Conservation (phyloP, 305 asterid species). For the Andrographis paniculata region DNA sequence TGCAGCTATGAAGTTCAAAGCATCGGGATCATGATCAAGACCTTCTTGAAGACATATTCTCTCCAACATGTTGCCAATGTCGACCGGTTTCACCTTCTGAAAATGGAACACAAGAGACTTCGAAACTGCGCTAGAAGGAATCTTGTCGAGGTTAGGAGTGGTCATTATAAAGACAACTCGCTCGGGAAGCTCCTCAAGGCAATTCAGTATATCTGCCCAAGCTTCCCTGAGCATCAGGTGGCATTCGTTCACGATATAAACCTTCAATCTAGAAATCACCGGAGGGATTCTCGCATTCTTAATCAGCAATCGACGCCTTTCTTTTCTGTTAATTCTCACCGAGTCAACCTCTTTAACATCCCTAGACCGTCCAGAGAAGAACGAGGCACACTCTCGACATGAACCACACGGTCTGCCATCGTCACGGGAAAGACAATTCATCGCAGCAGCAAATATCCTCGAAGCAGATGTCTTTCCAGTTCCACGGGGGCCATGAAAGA, state of each 20-base stretch:
- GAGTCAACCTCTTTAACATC: constrained; percentile 58
- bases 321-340: constrained; percentile 34
- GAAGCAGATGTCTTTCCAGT: constrained; percentile 78
- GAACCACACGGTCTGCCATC: constrained; percentile 51
- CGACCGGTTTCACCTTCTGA: constrained; percentile 48
- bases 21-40: constrained; percentile 49
- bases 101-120: constrained; percentile 49
- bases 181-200: constrained; percentile 43
- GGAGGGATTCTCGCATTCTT: constrained; percentile 41
- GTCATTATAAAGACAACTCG: constrained; percentile 53
- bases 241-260: constrained; percentile 67
- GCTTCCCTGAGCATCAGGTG: constrained; percentile 59
- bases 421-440: constrained; percentile 57
- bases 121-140: constrained; percentile 52
- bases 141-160: constrained; percentile 58
- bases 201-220: constrained; percentile 48
- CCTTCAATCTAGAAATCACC: constrained; percentile 46
- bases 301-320: constrained; percentile 35
- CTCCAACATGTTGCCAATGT: constrained; percentile 31
- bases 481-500: constrained; percentile 85
- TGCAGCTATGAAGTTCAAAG: constrained; percentile 51
- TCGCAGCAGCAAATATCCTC: constrained; percentile 73
- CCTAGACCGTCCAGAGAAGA: constrained; percentile 56
- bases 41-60: constrained; percentile 57
- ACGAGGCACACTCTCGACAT: constrained; percentile 60